Evolutionary conservation across 78 protist species (phyloP), one percentile per base, ranked within the genome.

Genomic region (Andalucia godoyi): DNA sequence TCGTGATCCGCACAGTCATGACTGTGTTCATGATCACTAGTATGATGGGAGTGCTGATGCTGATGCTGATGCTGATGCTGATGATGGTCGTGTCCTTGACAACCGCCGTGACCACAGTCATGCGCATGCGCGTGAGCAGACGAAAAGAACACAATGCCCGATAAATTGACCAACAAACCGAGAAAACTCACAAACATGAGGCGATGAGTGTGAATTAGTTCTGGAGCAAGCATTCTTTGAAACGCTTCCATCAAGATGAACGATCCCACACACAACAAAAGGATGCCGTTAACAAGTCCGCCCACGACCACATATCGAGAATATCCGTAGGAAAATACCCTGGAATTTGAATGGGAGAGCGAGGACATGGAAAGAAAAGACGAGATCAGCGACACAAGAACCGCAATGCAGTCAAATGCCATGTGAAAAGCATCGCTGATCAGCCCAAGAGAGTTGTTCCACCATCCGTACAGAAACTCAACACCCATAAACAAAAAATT

Each of bases 361-460:
- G 68, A 74, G 83, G 91, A 85, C 53, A 66, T 68, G 21, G 88
- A n/a, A 41, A 88, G 75, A 60, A 78, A 68, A 3, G 83, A 41
- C 1, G 95, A 95, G 4, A 33, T 53, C 40, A 95, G 60, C 4
- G 90, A 95, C 27, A 90, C 77, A 40, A 71, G 81, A 9, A 95
- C 41, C 15, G 97, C 89, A 6, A 77, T 57, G 23, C 87, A 83
- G 61, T 95, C 98, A 21, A 91, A 81, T 10, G 89, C 63, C 98
- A 95, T 95, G 81, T 95, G 98, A 30, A 85, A 82, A 9, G 95
- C 84, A 61, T 94, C 98, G 0, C 95, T 77, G 34, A 90, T 77
- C 9, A 95, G 74, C 23, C 93, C 90, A 15, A 95, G 70, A 39
- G 89, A 76, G 71, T 86, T 86, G n/a, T 91, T 75, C 78, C 84